Evolutionary conservation across 495 filamentous ascomycete species (phyloP), one percentile per base, ranked within the genome.

Genomic region (Letharia lupina): DNA sequence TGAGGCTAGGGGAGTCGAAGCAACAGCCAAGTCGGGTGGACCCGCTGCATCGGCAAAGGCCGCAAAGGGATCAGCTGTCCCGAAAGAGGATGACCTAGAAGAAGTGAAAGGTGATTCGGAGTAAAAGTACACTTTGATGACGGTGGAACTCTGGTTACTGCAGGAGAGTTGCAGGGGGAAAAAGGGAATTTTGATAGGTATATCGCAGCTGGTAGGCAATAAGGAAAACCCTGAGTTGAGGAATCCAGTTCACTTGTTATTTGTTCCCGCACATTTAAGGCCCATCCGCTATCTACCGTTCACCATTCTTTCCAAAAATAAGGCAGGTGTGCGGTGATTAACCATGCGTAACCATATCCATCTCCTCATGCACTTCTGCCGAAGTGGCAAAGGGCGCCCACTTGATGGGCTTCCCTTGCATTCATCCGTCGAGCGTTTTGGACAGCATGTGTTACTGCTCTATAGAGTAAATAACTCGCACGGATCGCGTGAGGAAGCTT

Each of bases 31-130:
- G 69, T 71, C 70, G 28, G 78, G 80, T 60, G 75, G 75, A 13
- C 77, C 82, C 64, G 76, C 78, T 66, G 74, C 73, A 71, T 77
- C 63, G 78, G 80, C 1, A 45, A 76, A 74, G 39, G 74, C 75
- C 62, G 72, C 71, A 8, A 83, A 83, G 69, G 82, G 74, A 28
- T 74, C 67, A 16, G 71, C 61, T 60, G 75, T 83, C 61, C 77
- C 81, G 6, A 82, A 82, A 71, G 80, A 82, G 63, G 68, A 73
- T n/a, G 76, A 80, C 65, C 64, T 81, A n/a, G 69, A 72, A 37
- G 79, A 79, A 67, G 74, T 75, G 60, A 75, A 77, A 62, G 75
- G 68, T 15, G 78, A 74, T 33, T 71, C 74, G 60, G 70, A 73
- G 23, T 69, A 73, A 54, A 65, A 69, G 52, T 66, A 59, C 35